Evolutionary conservation across 1,139 yeast genomes (phyloP).

Genomic region (Suhomyces taliae): DNA sequence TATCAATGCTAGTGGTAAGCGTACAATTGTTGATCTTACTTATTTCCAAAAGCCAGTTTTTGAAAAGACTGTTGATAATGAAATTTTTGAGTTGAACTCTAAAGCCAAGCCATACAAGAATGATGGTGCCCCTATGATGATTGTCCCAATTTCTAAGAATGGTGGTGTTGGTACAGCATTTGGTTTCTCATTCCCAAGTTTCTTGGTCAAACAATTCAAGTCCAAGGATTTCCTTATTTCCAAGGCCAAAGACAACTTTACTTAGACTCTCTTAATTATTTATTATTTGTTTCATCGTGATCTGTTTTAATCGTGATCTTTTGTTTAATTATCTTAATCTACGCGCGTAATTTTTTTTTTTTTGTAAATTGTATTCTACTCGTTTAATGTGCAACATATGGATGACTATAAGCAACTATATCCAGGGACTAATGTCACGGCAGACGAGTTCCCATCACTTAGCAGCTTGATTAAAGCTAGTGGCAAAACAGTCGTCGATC

Average conservation of each 20-base stretch:
- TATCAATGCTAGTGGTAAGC: constrained; percentile 23
- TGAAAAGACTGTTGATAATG: constrained; percentile 15
- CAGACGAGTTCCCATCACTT: constrained; percentile 19
- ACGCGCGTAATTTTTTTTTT: neutral
- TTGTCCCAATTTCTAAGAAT: constrained; percentile 35
- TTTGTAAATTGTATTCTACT: neutral
- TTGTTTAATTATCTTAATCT: neutral
- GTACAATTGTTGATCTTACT: constrained; percentile 27
- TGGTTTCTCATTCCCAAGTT: constrained; percentile 32
- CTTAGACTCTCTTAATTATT: neutral
- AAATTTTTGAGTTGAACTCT: constrained; percentile 18
- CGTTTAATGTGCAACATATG: constrained; percentile 15
- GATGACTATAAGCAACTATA: constrained; percentile 29
- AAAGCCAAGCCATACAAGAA: constrained; percentile 15
- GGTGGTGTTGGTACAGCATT: constrained; percentile 38
- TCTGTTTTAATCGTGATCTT: no score
- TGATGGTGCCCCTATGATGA: constrained; percentile 11
- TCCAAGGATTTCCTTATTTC: constrained; percentile 12
- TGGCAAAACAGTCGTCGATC: constrained; percentile 28
- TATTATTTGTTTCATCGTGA: neutral
- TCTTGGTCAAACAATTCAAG: constrained; percentile 28
- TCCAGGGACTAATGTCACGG: constrained; percentile 12
- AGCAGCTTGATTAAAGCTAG: constrained; percentile 14
- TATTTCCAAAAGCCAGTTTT: constrained; percentile 24
- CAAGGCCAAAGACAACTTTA: constrained; percentile 7